Conservation (phyloP, 1,284 basidiomycete genomes). For the Trichosporon sp. region DNA sequence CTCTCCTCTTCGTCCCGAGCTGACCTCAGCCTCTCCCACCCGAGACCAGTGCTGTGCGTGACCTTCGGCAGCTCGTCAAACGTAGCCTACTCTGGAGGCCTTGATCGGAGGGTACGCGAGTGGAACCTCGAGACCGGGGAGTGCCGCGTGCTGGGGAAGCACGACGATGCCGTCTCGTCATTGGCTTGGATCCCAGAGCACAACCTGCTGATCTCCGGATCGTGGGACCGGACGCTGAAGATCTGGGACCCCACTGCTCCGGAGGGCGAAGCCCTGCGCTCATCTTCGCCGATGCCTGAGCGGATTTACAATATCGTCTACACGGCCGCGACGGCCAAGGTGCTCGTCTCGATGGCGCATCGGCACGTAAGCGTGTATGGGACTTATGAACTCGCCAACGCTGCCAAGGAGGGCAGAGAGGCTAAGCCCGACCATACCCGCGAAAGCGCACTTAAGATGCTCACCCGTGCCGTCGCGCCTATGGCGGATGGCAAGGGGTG, state of each 20-base stretch:
- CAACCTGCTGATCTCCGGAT: constrained; percentile 68
- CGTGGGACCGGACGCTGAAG: constrained; percentile 84
- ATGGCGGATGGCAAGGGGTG: constrained; percentile 92
- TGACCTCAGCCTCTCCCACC: constrained; percentile 33
- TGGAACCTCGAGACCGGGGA: constrained; percentile 49
- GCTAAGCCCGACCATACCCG: constrained; percentile 63
- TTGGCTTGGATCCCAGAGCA: constrained; percentile 48
- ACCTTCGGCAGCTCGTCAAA: constrained; percentile 45
- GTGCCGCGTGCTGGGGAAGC: constrained; percentile 48
- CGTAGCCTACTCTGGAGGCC: constrained; percentile 48
- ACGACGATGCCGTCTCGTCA: constrained; percentile 47
- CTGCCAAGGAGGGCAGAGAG: constrained; percentile 55
- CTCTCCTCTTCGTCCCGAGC: neutral
- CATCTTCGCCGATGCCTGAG: constrained; percentile 67
- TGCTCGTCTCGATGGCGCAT: constrained; percentile 86
- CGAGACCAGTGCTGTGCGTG: constrained; percentile 45
- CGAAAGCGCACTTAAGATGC: constrained; percentile 91
- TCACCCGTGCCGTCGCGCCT: constrained; percentile 83
- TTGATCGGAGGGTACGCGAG: constrained; percentile 54
- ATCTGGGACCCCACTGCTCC: constrained; percentile 72
- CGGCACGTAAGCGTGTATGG: constrained; percentile 83
- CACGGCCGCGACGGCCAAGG: constrained; percentile 48
- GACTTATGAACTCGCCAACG: constrained; percentile 59
- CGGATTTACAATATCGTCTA: constrained; percentile 70
- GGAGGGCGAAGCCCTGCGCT: constrained; percentile 54